phyloP scores from a whole-genome alignment of 441 rosid genomes.

The Mallotus repandus region DNA sequence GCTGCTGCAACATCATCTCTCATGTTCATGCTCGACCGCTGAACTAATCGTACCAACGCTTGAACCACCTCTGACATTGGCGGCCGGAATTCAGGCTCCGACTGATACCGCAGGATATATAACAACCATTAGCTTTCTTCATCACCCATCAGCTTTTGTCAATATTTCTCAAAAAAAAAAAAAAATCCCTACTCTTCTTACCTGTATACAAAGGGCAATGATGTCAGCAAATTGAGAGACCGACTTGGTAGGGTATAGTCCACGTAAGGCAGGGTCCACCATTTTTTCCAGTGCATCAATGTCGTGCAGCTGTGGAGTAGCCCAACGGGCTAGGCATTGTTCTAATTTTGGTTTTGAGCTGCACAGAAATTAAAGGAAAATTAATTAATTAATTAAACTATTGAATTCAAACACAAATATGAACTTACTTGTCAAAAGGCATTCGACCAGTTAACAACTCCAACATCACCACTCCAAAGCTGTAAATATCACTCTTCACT shows the following conservation, averaged over 20 bases:
- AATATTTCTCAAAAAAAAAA: not conserved
- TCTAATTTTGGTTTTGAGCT: constrained; percentile 72
- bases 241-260: constrained; percentile 82
- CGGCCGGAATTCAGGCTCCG: constrained; percentile 79
- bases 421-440: constrained; percentile 56
- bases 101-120: constrained; percentile 27
- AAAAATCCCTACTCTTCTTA: constrained; percentile 12
- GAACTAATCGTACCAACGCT: constrained; percentile 69
- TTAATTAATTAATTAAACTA: not conserved
- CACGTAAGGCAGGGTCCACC: constrained; percentile 92
- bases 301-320: constrained; percentile 73
- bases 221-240: constrained; percentile 78
- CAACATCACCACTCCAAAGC: constrained; percentile 94
- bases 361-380: not conserved
- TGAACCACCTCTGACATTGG: constrained; percentile 88
- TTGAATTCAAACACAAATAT: not conserved
- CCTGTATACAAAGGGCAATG: constrained; percentile 83
- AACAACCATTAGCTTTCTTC: not conserved
- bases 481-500: constrained; percentile 82
- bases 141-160: not conserved
- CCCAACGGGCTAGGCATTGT: constrained; percentile 85
- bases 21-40: constrained; percentile 49
- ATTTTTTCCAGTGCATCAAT: constrained; percentile 61
- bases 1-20: constrained; percentile 49
- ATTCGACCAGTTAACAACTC: constrained; percentile 88